Evolutionary conservation across 495 filamentous ascomycete genomes (phyloP), one percentile per base, ranked within the genome.

Genomic region (Xylaria telfairii): DNA sequence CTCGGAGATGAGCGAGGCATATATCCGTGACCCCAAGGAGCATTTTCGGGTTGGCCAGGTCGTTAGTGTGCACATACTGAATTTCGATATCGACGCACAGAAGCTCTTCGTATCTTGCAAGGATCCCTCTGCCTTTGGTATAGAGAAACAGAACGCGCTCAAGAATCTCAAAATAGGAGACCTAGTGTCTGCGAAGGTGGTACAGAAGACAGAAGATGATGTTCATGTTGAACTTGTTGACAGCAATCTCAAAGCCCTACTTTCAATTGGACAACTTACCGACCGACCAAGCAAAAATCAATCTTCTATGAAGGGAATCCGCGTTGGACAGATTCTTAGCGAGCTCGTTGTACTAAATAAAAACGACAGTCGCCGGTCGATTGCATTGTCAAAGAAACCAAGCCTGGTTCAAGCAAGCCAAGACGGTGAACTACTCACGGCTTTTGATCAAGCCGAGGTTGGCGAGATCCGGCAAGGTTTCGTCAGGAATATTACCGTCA

Each of bases 1-100:
- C 3, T 92, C 92, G 3, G 95, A 99, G 77, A 98, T 99, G 96
- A 97, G 95, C 78, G 96, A 98, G 76, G 92, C 94, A 17, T 98
- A 90, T 79, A 97, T 99, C 73, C 87, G 92, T 74, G 92, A 97
- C 75, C 93, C 95, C 8, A 88, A 86, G 53, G 88, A 96, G 74
- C 95, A 99, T 77, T 99, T 99, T 81, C 88, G 91, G 41, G 81
- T 88, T 9, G 96, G 96, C 1, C 96, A 99, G 77, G 94, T 96
- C 21, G 91, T 99, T 71, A 97, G 88, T 79, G 92, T 97, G 41
- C 90, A 92, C 73, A 89, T 96, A 26, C 73, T 96, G 51, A 92
- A 90, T 71, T 90, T 98, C 44, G 91, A 97, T 79, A 80, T 87
- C 0, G 85, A 90, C 60, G 86, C 87, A 47, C 83, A 84, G 69